phyloP scores from a whole-genome alignment of 2,329 filamentous ascomycete species.

The Didymella glomerata region DNA sequence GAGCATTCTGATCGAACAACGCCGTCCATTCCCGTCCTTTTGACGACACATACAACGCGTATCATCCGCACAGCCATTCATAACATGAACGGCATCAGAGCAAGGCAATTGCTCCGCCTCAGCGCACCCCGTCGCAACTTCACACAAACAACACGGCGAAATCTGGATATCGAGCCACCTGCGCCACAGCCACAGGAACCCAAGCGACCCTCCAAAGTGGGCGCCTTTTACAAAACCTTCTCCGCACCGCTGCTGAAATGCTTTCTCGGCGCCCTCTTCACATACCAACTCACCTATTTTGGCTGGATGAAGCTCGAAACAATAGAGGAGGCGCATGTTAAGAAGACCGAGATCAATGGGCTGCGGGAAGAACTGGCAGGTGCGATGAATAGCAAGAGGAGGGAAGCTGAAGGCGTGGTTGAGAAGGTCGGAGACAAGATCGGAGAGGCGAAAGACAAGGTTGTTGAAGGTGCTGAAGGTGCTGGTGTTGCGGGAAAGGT shows the following conservation, averaged over 20 bases:
- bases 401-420: conserved; percentile 15
- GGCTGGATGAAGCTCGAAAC: conserved; percentile 77
- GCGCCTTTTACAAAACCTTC: conserved; percentile 78
- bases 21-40: background rate
- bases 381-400: conserved; percentile 31
- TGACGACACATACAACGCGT: background rate
- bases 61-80: background rate
- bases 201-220: conserved; percentile 27
- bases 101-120: conserved; percentile 11
- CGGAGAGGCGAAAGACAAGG: conserved; percentile 27
- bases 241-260: conserved; percentile 77
- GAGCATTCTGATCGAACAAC: background rate
- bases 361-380: conserved; percentile 37
- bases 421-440: conserved; percentile 24
- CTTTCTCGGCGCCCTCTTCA: conserved; percentile 76
- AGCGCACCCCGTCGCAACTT: conserved; percentile 2
- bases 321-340: conserved; percentile 70
- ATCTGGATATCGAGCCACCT: conserved; percentile 14
- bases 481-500: conserved; percentile 25
- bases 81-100: conserved; percentile 8
- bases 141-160: conserved; percentile 5
- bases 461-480: conserved; percentile 24
- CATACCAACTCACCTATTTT: conserved; percentile 81
- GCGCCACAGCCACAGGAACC: conserved; percentile 48
- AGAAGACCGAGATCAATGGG: conserved; percentile 39